A percentile compares a stretch with the other conserved stretches of the same genome.
These are phyloP conservation scores for Berberis vulgaris DNA, from an alignment of 164 flowering plant species.

Conservation along the genomic window DNA sequence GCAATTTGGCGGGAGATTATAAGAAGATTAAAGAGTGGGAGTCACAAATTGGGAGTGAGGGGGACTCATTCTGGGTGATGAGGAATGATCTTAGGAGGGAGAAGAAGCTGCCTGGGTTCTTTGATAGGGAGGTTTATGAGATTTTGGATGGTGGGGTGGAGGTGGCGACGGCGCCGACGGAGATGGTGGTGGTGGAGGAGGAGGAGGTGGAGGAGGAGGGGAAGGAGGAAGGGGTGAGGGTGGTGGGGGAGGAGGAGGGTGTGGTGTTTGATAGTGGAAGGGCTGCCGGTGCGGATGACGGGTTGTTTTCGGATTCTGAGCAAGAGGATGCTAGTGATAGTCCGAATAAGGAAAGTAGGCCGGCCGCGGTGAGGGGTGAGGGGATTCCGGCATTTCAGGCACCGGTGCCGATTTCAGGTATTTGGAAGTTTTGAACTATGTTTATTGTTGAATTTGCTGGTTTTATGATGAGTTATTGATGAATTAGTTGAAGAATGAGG, in stretches of 20 bases:
- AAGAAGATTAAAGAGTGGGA: constrained; percentile 92
- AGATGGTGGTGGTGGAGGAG: background rate
- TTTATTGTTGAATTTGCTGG: background rate
- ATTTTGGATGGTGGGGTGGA: constrained; percentile 37
- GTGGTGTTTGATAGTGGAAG: constrained; percentile 54
- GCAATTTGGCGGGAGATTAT: constrained; percentile 84
- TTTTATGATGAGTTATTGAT: background rate
- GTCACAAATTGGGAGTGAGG: constrained; percentile 23
- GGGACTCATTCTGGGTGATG: constrained; percentile 83
- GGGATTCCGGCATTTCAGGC: background rate
- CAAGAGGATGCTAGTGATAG: background rate
- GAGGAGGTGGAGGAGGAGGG: background rate
- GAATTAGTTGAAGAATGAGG: background rate
- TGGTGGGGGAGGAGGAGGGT: constrained; percentile 21
- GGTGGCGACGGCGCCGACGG: constrained; percentile 4
- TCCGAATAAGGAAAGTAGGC: background rate
- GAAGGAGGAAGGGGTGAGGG: background rate
- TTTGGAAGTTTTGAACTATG: background rate
- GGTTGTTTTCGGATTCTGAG: constrained; percentile 49
- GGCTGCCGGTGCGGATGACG: constrained; percentile 54
- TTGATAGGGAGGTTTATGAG: constrained; percentile 81
- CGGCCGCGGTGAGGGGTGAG: background rate
- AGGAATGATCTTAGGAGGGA: constrained; percentile 77
- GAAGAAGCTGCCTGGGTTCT: constrained; percentile 75
- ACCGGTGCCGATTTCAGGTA: constrained; percentile 3